Conservation (phyloP, 2,329 filamentous ascomycete species). For the Zymoseptoria passerinii region DNA sequence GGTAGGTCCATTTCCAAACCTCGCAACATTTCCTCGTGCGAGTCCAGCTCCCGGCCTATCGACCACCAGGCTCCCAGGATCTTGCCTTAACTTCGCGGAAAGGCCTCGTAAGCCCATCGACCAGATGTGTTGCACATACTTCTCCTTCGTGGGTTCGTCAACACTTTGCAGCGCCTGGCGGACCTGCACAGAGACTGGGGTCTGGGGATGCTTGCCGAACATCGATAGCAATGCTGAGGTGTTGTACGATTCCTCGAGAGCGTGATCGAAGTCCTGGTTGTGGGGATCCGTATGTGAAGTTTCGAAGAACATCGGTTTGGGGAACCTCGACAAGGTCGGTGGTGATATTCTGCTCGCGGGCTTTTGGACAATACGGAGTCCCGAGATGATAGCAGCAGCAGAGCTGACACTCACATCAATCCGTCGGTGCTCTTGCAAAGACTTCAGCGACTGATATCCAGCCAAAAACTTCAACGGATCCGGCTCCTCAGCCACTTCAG, state of each 20-base stretch:
- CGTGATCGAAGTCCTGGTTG: constrained; percentile 1
- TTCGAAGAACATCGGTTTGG: neutral
- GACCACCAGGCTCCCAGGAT: neutral
- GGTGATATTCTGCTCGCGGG: neutral
- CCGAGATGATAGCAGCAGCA: neutral
- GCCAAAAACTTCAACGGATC: constrained; percentile 2
- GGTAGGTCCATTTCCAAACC: neutral
- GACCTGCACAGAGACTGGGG: neutral
- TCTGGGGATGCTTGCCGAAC: neutral
- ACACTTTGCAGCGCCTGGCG: neutral
- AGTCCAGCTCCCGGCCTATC: neutral
- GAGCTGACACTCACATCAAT: neutral
- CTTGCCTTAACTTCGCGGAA: neutral
- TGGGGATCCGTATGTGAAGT: neutral
- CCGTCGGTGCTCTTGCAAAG: neutral
- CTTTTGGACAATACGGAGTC: neutral
- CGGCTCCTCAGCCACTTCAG: neutral
- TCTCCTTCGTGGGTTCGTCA: neutral
- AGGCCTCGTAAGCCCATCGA: neutral
- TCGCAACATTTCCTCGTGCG: too few relatives aligned
- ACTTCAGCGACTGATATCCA: neutral
- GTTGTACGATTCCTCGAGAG: constrained; percentile 4
- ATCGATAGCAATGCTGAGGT: neutral
- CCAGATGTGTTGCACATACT: neutral
- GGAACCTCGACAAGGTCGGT: neutral